Percentiles rank a stretch among this genome's conserved stretches.
These are phyloP conservation scores for Calonectria honghensis DNA, from an alignment of 2,329 filamentous ascomycete genomes.

Conservation along the genomic window DNA sequence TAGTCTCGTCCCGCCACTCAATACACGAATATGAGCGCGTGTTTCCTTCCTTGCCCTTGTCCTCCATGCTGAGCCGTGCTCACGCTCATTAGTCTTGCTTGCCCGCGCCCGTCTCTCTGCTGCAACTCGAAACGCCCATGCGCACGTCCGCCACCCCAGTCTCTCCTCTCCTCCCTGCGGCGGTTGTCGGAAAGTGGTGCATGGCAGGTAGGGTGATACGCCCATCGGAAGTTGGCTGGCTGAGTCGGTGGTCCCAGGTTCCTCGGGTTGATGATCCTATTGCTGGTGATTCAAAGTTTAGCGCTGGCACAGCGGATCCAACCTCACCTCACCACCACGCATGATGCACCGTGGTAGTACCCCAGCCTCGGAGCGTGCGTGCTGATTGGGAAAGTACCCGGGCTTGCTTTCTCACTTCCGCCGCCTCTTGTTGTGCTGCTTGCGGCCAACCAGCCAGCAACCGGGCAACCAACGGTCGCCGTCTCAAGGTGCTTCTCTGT, in stretches of 20 bases:
- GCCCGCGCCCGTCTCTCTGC: neutral
- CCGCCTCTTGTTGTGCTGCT: slow-evolving; percentile 31
- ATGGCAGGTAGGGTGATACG: slow-evolving; percentile 38
- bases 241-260: slow-evolving; percentile 36
- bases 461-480: slow-evolving; percentile 46
- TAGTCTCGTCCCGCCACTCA: slow-evolving; percentile 36
- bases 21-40: slow-evolving; percentile 33
- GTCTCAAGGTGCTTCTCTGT: slow-evolving; percentile 38
- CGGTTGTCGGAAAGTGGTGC: slow-evolving; percentile 40
- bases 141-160: slow-evolving; percentile 35
- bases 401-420: slow-evolving; percentile 33
- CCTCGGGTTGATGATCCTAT: slow-evolving; percentile 33
- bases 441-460: slow-evolving; percentile 34
- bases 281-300: slow-evolving; percentile 51
- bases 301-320: slow-evolving; percentile 48
- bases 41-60: slow-evolving; percentile 40
- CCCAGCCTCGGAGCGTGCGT: slow-evolving; percentile 43
- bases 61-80: slow-evolving; percentile 37
- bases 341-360: slow-evolving; percentile 44
- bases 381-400: slow-evolving; percentile 47
- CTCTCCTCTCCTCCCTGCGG: slow-evolving; percentile 20
- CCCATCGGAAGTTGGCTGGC: slow-evolving; percentile 44
- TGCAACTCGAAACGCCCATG: slow-evolving; percentile 43
- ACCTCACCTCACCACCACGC: slow-evolving; percentile 47
- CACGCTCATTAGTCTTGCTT: slow-evolving; percentile 34